phyloP scores from a whole-genome alignment of 2,329 filamentous ascomycete species.

The Aspergillus niger region DNA sequence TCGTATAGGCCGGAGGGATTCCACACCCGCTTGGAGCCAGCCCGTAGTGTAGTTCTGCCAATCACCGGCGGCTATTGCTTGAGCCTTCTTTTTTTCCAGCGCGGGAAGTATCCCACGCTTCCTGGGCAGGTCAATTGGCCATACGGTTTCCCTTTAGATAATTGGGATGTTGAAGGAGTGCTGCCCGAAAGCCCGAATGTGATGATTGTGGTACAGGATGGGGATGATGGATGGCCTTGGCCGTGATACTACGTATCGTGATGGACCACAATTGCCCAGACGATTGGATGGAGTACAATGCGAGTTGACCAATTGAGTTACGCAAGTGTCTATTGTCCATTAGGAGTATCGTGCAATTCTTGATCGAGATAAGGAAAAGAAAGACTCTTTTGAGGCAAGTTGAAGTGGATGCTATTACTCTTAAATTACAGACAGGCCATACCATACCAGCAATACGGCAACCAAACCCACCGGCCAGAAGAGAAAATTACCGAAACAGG shows the following conservation, averaged over 20 bases:
- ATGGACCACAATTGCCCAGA: background rate
- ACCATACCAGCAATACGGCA: background rate
- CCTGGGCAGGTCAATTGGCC: background rate
- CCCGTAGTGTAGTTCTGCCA: conserved; percentile 5
- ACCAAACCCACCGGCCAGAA: background rate
- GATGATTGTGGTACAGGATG: conserved; percentile 1
- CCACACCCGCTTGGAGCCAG: background rate
- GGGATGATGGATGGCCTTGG: background rate
- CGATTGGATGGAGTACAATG: background rate
- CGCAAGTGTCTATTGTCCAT: background rate
- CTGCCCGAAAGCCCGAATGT: conserved; percentile 7
- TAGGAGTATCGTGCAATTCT: too few relatives aligned
- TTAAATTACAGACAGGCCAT: background rate
- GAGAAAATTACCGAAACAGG: conserved; percentile 5
- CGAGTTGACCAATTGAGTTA: background rate
- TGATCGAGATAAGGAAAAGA: background rate
- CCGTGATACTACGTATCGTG: background rate
- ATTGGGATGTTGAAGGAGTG: background rate
- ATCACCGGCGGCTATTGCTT: background rate
- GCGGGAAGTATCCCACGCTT: background rate
- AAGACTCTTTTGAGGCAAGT: background rate
- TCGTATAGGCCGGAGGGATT: conserved; percentile 6
- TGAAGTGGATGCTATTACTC: background rate
- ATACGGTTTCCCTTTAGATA: background rate
- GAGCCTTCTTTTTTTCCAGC: background rate